phyloP scores from a whole-genome alignment of 345 rosid species.

The Ricinus communis region DNA sequence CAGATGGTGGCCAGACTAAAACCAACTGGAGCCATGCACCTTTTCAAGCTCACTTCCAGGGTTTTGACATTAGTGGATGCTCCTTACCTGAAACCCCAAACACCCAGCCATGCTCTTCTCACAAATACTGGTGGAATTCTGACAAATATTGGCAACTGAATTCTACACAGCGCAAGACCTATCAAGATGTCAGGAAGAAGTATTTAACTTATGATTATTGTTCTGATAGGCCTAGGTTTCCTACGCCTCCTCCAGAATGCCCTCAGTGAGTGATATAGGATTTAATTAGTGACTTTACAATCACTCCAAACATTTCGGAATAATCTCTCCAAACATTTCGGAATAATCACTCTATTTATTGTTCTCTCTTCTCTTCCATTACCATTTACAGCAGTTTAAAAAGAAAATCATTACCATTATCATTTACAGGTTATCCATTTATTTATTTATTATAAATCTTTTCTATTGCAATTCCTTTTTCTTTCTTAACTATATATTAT shows the following conservation, averaged over 20 bases:
- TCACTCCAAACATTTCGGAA: too few species aligned
- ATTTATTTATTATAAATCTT: too few species aligned
- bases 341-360: too few species aligned
- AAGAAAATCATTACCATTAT: too few species aligned
- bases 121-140: conserved; percentile 62
- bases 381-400: too few species aligned
- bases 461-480: too few species aligned
- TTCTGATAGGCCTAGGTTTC: conserved; percentile 31
- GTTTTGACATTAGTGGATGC: conserved; percentile 50
- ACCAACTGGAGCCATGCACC: conserved; percentile 59
- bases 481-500: too few species aligned
- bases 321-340: too few species aligned
- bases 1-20: conserved; percentile 56
- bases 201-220: conserved; percentile 49
- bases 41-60: conserved; percentile 47
- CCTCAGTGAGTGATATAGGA: neutral
- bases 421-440: too few species aligned
- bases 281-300: too few species aligned
- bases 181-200: conserved; percentile 24
- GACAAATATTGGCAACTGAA: conserved; percentile 32
- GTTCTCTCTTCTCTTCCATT: too few species aligned
- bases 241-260: conserved; percentile 36
- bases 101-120: conserved; percentile 25
- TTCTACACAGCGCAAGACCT: conserved; percentile 10
- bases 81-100: neutral